Evolutionary conservation across 768 basidiomycete species (phyloP).

Genomic region (Leccinum arenicola): DNA sequence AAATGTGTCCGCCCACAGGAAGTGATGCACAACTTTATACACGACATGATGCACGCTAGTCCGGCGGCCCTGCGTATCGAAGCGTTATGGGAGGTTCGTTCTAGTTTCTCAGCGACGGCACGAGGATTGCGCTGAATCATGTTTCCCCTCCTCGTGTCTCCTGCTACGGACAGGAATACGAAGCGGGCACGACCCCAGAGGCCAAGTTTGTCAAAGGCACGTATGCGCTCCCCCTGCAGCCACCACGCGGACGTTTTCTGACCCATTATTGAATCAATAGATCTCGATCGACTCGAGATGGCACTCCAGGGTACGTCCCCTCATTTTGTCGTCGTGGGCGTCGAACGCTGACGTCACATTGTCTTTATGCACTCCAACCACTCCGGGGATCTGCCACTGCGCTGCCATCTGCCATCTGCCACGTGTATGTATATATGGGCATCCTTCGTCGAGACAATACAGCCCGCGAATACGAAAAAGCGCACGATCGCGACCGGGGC

Average conservation of each 20-base stretch:
- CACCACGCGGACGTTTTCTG: neutral
- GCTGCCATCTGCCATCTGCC: too few species aligned
- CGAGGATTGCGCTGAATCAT: neutral
- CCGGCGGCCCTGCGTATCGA: constrained; percentile 67
- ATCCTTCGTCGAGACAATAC: neutral
- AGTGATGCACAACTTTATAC: constrained; percentile 87
- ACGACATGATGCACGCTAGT: constrained; percentile 82
- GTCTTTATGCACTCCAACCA: too few species aligned
- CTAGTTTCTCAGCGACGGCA: neutral
- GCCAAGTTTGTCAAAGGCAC: constrained; percentile 87
- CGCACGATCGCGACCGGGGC: constrained; percentile 37
- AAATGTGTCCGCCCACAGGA: constrained; percentile 42
- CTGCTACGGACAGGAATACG: constrained; percentile 64
- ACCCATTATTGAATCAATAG: constrained; percentile 33
- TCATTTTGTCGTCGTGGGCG: neutral
- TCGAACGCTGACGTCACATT: neutral
- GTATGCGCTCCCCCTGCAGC: neutral
- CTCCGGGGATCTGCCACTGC: too few species aligned
- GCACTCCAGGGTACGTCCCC: constrained; percentile 64
- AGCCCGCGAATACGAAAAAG: constrained; percentile 76
- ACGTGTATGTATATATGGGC: too few species aligned
- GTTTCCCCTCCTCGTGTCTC: neutral
- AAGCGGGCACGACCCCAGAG: constrained; percentile 67
- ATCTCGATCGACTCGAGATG: constrained; percentile 87
- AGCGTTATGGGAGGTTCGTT: constrained; percentile 59